Conservation (phyloP, 371 early-diverging fungal species). For the Mucor saturninus region DNA sequence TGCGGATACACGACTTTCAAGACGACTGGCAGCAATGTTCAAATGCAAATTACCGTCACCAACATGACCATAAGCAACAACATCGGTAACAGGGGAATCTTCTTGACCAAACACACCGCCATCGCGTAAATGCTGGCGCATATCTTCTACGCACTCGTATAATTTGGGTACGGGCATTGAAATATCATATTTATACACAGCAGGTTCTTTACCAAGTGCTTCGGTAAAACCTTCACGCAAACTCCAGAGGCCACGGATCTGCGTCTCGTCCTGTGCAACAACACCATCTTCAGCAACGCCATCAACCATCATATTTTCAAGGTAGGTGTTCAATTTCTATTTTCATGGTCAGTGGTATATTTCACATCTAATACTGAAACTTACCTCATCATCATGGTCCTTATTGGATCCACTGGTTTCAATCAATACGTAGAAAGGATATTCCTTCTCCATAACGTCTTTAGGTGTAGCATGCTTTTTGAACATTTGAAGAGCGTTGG, state of each 20-base stretch:
- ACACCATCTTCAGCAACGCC: slow-evolving; percentile 85
- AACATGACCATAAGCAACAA: slow-evolving; percentile 92
- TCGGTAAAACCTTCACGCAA: slow-evolving; percentile 95
- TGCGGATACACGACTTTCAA: slow-evolving; percentile 59
- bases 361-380: not conserved
- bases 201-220: slow-evolving; percentile 81
- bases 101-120: slow-evolving; percentile 59
- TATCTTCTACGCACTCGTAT: slow-evolving; percentile 85
- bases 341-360: slow-evolving; percentile 16
- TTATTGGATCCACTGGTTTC: slow-evolving; percentile 94
- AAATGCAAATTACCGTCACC: slow-evolving; percentile 94
- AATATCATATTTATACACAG: slow-evolving; percentile 93
- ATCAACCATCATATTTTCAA: slow-evolving; percentile 73
- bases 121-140: slow-evolving; percentile 67
- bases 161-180: slow-evolving; percentile 86
- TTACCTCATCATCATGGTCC: slow-evolving; percentile 87
- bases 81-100: slow-evolving; percentile 66
- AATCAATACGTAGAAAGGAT: slow-evolving; percentile 91
- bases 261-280: slow-evolving; percentile 87
- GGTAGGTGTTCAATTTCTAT: slow-evolving; percentile 70
- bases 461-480: slow-evolving; percentile 65
- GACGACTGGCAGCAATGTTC: slow-evolving; percentile 79
- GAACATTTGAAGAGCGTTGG: slow-evolving; percentile 69
- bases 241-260: slow-evolving; percentile 79
- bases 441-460: slow-evolving; percentile 66